phyloP scores from a whole-genome alignment of 2,329 filamentous ascomycete genomes.

The Aspergillus sp. region DNA sequence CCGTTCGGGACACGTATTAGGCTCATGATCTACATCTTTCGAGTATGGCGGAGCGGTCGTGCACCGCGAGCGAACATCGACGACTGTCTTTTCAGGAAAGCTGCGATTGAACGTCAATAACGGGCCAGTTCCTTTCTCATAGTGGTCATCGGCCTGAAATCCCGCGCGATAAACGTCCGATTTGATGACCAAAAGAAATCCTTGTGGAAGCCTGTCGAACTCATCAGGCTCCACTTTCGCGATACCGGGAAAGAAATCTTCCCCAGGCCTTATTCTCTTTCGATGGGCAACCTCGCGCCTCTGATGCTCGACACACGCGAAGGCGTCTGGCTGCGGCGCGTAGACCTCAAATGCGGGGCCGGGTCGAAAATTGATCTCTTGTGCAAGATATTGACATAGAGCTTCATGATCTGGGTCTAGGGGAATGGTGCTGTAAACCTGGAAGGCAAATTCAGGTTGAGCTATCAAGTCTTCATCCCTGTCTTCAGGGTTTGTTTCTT shows the following conservation, averaged over 20 bases:
- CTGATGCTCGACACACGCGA: constrained; percentile 9
- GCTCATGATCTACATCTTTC: neutral
- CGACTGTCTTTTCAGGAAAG: neutral
- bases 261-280: neutral
- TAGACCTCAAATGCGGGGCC: constrained; percentile 8
- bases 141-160: neutral
- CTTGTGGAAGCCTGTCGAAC: neutral
- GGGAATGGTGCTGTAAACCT: constrained; percentile 8
- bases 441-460: neutral
- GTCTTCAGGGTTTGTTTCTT: neutral
- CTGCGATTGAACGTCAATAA: neutral
- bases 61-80: neutral
- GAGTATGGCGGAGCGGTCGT: neutral
- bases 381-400: constrained; percentile 3
- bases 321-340: constrained; percentile 3
- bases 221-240: constrained; percentile 4
- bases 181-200: neutral
- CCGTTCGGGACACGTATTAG: neutral
- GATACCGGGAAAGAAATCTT: constrained; percentile 4
- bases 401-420: constrained; percentile 3
- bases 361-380: neutral
- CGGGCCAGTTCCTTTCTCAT: neutral
- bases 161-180: neutral
- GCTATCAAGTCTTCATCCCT: neutral
- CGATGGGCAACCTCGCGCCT: constrained; percentile 8